Evolutionary conservation across 2,329 filamentous ascomycete species (phyloP).

Genomic region (Tympanopsis confertula): DNA sequence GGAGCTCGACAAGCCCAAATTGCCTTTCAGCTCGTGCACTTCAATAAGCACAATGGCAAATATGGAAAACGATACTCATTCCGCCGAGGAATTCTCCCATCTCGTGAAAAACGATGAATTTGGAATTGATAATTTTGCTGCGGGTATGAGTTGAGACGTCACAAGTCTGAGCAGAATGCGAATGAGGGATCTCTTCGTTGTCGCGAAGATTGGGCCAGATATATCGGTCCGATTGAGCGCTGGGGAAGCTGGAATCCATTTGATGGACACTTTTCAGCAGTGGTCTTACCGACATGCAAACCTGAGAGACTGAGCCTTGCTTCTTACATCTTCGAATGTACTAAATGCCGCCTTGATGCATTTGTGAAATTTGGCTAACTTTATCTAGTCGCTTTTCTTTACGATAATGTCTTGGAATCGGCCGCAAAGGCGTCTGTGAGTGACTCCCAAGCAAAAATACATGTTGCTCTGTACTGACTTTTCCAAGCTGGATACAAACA

Average conservation of each 20-base stretch:
- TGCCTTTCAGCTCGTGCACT: background rate
- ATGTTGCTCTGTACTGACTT: too few relatives aligned
- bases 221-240: conserved; percentile 1
- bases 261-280: background rate
- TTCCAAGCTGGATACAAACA: background rate
- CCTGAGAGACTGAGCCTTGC: background rate
- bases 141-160: background rate
- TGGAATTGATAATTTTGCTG: background rate
- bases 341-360: too few relatives aligned
- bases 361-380: background rate
- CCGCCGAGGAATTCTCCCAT: background rate
- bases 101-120: background rate
- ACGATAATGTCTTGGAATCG: conserved; percentile 1
- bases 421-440: background rate
- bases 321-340: background rate
- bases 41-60: background rate
- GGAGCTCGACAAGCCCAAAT: background rate
- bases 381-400: background rate
- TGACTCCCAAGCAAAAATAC: background rate
- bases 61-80: background rate
- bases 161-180: background rate
- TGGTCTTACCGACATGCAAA: background rate
- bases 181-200: background rate
- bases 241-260: background rate
- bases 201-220: background rate